phyloP scores from a whole-genome alignment of 345 rosid species.

The Conringia planisiliqua region DNA sequence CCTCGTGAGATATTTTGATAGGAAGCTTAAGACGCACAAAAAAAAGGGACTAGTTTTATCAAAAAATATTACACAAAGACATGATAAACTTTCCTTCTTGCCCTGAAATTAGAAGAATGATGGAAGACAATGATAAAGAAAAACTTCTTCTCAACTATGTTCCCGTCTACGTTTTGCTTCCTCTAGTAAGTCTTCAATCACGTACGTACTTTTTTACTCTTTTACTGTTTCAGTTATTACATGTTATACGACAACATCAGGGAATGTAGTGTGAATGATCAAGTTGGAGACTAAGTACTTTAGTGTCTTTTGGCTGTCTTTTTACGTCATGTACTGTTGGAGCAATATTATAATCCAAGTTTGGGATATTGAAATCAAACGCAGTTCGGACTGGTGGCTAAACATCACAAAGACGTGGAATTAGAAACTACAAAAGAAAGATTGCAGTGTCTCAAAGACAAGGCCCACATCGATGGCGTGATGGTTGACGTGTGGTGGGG shows the following conservation, averaged over 20 bases:
- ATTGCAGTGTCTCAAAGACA: not conserved
- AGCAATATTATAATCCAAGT: not conserved
- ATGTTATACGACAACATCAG: too few species aligned
- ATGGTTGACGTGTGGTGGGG: constrained; percentile 5
- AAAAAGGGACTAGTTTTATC: too few species aligned
- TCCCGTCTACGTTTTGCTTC: not conserved
- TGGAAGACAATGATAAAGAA: not conserved
- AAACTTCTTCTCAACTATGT: not conserved
- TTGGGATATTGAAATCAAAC: not conserved
- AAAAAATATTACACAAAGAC: too few species aligned
- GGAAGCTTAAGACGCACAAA: too few species aligned
- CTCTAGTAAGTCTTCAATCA: not conserved
- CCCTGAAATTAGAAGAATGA: not conserved
- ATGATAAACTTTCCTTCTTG: too few species aligned
- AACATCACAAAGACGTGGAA: not conserved
- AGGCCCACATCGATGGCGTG: not conserved
- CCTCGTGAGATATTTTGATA: too few species aligned
- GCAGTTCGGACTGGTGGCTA: not conserved
- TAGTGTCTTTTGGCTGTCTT: not conserved
- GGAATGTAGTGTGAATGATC: too few species aligned
- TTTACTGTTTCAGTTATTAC: too few species aligned
- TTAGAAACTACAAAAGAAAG: not conserved
- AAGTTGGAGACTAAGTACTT: too few species aligned
- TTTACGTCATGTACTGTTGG: not conserved
- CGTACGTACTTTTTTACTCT: not conserved